Percentiles rank a stretch among this genome's conserved stretches.
Conservation (phyloP, 2,329 filamentous ascomycete genomes). For the Pseudocercospora cruenta region DNA sequence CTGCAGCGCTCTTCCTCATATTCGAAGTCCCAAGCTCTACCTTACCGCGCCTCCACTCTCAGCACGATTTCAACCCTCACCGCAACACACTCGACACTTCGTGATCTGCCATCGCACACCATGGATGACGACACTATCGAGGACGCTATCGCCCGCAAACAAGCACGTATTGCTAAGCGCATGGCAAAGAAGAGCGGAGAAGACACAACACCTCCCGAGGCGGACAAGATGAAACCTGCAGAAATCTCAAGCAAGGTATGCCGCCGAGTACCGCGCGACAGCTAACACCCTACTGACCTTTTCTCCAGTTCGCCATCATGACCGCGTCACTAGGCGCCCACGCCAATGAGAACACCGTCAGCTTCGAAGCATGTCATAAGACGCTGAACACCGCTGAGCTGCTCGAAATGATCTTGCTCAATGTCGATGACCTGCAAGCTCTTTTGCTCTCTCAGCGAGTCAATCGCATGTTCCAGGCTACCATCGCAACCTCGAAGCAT, state of each 20-base stretch:
- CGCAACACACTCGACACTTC: neutral
- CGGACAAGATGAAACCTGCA: neutral
- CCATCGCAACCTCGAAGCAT: neutral
- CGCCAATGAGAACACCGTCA: neutral
- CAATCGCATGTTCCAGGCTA: neutral
- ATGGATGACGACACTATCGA: too few relatives aligned
- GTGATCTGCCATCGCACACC: neutral
- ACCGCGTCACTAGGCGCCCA: neutral
- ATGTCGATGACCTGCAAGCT: neutral
- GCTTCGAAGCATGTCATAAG: neutral
- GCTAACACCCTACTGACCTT: neutral
- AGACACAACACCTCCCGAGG: neutral
- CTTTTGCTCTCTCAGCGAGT: conserved; percentile 29
- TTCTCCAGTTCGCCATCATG: neutral
- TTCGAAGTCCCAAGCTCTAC: neutral
- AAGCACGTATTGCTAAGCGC: too few relatives aligned
- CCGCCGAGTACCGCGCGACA: neutral
- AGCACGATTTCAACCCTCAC: neutral
- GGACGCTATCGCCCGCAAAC: too few relatives aligned
- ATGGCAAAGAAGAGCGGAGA: too few relatives aligned
- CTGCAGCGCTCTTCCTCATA: neutral
- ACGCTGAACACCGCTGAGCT: neutral
- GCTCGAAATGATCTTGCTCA: neutral
- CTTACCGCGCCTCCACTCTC: neutral
- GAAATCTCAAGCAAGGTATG: neutral